These are phyloP conservation scores for Sedum album DNA, from an alignment of 164 flowering plant genomes.

Conservation along the genomic window DNA sequence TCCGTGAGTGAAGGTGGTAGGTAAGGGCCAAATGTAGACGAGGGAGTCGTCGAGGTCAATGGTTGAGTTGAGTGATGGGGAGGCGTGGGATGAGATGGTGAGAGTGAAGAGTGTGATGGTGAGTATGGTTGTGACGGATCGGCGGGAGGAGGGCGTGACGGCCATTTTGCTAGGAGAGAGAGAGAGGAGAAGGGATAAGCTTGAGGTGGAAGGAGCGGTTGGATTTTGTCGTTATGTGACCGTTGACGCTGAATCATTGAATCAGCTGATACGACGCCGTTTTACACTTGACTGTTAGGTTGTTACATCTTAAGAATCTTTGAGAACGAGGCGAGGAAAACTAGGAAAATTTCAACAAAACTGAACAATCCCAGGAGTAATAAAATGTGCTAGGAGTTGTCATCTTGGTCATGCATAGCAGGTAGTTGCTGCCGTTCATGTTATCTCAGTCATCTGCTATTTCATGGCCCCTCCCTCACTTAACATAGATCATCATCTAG, in stretches of 20 bases:
- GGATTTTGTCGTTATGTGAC: neutral
- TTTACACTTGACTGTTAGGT: no score
- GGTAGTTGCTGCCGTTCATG: neutral
- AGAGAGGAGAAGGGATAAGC: neutral
- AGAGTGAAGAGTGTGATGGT: neutral
- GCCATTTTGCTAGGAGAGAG: neutral
- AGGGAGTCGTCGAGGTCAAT: neutral
- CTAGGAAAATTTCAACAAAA: neutral
- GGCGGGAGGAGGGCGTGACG: neutral
- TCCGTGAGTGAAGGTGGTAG: neutral
- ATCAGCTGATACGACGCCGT: no score
- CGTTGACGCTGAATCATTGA: neutral
- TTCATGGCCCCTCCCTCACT: neutral
- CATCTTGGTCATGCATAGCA: neutral
- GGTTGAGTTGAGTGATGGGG: neutral
- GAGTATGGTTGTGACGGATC: neutral
- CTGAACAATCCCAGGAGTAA: neutral
- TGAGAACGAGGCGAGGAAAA: no score
- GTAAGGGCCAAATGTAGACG: neutral
- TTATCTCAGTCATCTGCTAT: neutral
- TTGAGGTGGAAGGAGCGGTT: conserved; percentile 7
- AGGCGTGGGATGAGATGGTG: neutral
- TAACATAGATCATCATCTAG: neutral
- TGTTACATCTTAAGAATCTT: no score
- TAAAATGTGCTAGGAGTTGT: neutral